Evolutionary conservation across 371 early-diverging fungal genomes (phyloP), one percentile per base, ranked within the genome.

Genomic region (Rhizopus delemar): DNA sequence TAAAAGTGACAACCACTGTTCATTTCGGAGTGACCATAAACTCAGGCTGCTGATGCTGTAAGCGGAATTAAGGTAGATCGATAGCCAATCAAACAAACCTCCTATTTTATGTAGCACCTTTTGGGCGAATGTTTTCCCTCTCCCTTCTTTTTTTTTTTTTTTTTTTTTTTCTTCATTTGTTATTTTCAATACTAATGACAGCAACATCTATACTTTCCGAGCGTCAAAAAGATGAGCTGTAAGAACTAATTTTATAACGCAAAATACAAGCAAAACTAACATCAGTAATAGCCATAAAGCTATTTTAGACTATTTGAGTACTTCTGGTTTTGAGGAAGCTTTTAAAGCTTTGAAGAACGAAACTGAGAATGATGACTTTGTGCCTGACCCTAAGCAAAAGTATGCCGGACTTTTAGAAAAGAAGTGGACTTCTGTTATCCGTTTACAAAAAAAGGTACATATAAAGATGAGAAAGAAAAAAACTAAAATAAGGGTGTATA

Each of bases 371-470:
- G 78, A 80, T 22, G 89, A 86, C 46, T 91, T 85, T 59, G 77
- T 69, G n/a, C 77, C 85, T 9, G 90, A 86, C 60, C 87, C 88
- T 9, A 88, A 85, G 61, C 86, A 88, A 70, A 85, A 86, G 57
- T 90, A 88, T 66, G 76, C 91, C 46, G 90, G 90, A 46, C 65
- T 95, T 50, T 74, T 95, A 59, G 94, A 93, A 66, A 93, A 93
- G 69, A 95, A 95, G 66, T 95, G 96, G 96, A 90, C 89, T 12
- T 90, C 93, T 12, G 90, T 94, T 5, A 86, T 93, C 53, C 80
- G 95, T 31, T 70, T 94, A 58, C 95, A 94, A 62, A 89, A 89
- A 59, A 94, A 93, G 85, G 89, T 86, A 65, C 51, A 12, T 16
- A 11, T 22, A 15, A 9, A 46, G 11, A 9, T 43, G 22, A 22